Evolutionary conservation across 345 rosid species (phyloP), one percentile per base, ranked within the genome.

Genomic region (Capsella bursapastoris): DNA sequence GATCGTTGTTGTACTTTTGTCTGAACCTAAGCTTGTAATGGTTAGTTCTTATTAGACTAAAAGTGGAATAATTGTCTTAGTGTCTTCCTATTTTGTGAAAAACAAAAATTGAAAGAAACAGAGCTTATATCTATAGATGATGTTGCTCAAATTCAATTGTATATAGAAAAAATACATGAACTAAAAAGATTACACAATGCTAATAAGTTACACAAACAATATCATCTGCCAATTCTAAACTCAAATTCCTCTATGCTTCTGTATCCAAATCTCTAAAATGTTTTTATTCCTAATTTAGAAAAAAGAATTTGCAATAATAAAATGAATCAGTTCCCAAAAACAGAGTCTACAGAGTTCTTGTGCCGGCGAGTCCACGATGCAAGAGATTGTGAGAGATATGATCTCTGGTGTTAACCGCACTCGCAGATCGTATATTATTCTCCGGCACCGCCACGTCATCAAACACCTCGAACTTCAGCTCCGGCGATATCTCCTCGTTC

Each of bases 371-470:
- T 15, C 91, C 88, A 78, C 87, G 93, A 72, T 91, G 97, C 74
- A 91, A 69, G 51, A 91, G 81, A 79, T 89, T 81, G 60, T 91
- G 96, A 58, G 91, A 93, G 34, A 91, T 83, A 7, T 83, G 84
- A 82, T 91, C 97, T 61, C 97, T 84, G 6, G 79, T 86, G 75
- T 58, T 87, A 13, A 72, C 59, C 1, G 96, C 84, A 31, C 56
- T 15, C 1, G 56, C 49, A 0, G 96, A 91, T 57, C 93, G 79
- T 55, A 89, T 6, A 61, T 72, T 67, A 16, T 82, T 84, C 72
- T 91, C 93, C 25, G 93, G 84, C 7, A 86, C 80, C 49, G 85
- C 80, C 35, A 83, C 93, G 58, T 91, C 96, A 51, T 91, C 97
- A 5, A 81, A 82, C 4, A 89, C 65, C 28, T 86, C 89, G 52